Evolutionary conservation across 805 yeast species (phyloP).

Genomic region (Suhomyces canberraensis): DNA sequence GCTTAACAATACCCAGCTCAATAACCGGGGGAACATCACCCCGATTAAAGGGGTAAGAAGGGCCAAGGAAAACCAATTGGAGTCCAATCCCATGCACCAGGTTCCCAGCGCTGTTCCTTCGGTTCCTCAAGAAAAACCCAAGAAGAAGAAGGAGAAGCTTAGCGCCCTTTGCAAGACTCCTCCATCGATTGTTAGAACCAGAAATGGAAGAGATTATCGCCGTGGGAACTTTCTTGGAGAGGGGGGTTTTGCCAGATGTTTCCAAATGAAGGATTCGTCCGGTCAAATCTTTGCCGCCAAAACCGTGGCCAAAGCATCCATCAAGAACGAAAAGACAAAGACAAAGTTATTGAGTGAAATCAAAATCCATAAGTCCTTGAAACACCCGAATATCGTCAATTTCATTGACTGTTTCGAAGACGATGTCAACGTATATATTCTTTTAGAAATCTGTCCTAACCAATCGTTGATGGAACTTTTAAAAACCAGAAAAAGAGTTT

Average conservation of each 20-base stretch:
- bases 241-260: slow-evolving; percentile 98
- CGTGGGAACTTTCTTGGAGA: slow-evolving; percentile 92
- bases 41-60: slow-evolving; percentile 38
- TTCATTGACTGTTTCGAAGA: slow-evolving; percentile 97
- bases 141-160: slow-evolving; percentile 83
- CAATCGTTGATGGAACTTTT: slow-evolving; percentile 92
- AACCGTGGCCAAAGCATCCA: slow-evolving; percentile 94
- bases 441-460: slow-evolving; percentile 92
- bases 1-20: slow-evolving; percentile 50
- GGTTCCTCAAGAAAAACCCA: slow-evolving; percentile 22
- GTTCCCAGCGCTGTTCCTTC: slow-evolving; percentile 4
- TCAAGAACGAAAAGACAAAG: slow-evolving; percentile 85
- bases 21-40: slow-evolving; percentile 41
- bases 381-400: slow-evolving; percentile 86
- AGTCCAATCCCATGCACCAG: slow-evolving; percentile 2
- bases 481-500: slow-evolving; percentile 75
- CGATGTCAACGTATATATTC: slow-evolving; percentile 86
- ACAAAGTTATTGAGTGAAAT: slow-evolving; percentile 86
- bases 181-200: slow-evolving; percentile 85
- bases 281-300: slow-evolving; percentile 93
- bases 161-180: slow-evolving; percentile 95
- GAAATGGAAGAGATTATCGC: slow-evolving; percentile 83
- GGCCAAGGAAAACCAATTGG: slow-evolving; percentile 18
- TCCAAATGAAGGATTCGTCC: slow-evolving; percentile 87
- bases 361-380: slow-evolving; percentile 87